Evolutionary conservation across 768 basidiomycete species (phyloP), one percentile per base, ranked within the genome.

Genomic region (Omphalotus guepiniiformis): DNA sequence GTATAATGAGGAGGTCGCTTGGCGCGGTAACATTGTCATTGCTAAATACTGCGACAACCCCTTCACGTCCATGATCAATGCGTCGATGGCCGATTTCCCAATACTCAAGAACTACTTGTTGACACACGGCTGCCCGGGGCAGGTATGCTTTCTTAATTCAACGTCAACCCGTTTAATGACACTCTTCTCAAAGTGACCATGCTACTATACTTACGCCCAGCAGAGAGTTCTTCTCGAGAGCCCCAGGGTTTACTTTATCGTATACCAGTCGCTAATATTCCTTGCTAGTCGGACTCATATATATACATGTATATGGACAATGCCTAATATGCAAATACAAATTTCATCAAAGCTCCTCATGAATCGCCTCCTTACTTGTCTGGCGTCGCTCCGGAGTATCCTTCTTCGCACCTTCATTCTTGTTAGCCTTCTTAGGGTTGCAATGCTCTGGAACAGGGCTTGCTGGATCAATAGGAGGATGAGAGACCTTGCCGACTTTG

Each of bases 21-120:
- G 88, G 88, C 76, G 85, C 40, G 88, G 88, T 19, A 88, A 89
- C 64, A 75, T 91, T 45, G 70, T 91, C 53, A 69, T 88, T 36
- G 86, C 83, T 32, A 91, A 90, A 63, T 91, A 76, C 55, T 67
- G 66, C 25, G 76, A 75, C 40, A 69, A 70, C 40, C 76, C 78
- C 0, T 80, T 78, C 58, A 65, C 69, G 5, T 73, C 71, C 5
- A 78, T 90, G 78, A 78, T 81, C 18, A 74, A 88, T 58, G 80
- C 79, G 19, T 80, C 84, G n/a, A 89, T 88, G 77, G 82, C 88
- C 29, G 88, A 90, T 58, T 91, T 88, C 53, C 84, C 88, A 2
- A 78, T 91, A 52, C 63, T 91, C 51, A 83, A 86, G 61, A 91
- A 91, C 61, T 88, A 82, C 61, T 76, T 91, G 47, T 67, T 80